Evolutionary conservation across 73 alveolate species (phyloP).

Genomic region (Paramecium bursaria): DNA sequence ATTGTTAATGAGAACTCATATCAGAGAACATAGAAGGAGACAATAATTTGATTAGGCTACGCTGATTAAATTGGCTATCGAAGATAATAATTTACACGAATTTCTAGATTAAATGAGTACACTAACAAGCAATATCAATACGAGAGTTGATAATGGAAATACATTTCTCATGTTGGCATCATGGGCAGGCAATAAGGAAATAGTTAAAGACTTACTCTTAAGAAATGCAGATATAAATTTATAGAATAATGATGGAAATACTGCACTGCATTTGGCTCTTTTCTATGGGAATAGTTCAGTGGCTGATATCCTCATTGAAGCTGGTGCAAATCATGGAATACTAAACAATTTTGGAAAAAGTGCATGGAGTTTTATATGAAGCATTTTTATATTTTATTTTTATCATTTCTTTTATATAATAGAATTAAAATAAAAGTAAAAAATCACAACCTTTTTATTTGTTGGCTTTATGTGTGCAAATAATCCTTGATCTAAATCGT

Average conservation of each 20-base stretch:
- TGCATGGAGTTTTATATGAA: slow-evolving; percentile 47
- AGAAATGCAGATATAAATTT: slow-evolving; percentile 62
- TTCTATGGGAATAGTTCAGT: slow-evolving; percentile 60
- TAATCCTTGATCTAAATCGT: slow-evolving; percentile 43
- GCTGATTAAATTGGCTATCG: slow-evolving; percentile 18
- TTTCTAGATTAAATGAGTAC: not conserved
- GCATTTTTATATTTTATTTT: not conserved
- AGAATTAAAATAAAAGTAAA: too few species aligned
- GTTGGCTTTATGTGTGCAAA: slow-evolving; percentile 45
- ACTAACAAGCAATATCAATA: slow-evolving; percentile 22
- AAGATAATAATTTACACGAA: slow-evolving; percentile 38
- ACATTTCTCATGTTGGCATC: slow-evolving; percentile 60
- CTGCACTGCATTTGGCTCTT: slow-evolving; percentile 71
- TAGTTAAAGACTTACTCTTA: slow-evolving; percentile 48
- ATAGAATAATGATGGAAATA: slow-evolving; percentile 67
- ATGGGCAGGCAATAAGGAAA: slow-evolving; percentile 55
- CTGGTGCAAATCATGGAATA: slow-evolving; percentile 39
- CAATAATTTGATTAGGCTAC: not conserved
- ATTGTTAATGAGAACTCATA: slow-evolving; percentile 54
- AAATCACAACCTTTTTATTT: slow-evolving; percentile 38
- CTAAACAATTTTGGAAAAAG: slow-evolving; percentile 35
- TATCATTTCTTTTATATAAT: too few species aligned
- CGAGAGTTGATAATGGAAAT: slow-evolving; percentile 24
- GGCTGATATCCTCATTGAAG: slow-evolving; percentile 62
- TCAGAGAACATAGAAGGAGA: not conserved